Evolutionary conservation across 1,284 basidiomycete genomes (phyloP).

Genomic region (Farysia itapuensis): DNA sequence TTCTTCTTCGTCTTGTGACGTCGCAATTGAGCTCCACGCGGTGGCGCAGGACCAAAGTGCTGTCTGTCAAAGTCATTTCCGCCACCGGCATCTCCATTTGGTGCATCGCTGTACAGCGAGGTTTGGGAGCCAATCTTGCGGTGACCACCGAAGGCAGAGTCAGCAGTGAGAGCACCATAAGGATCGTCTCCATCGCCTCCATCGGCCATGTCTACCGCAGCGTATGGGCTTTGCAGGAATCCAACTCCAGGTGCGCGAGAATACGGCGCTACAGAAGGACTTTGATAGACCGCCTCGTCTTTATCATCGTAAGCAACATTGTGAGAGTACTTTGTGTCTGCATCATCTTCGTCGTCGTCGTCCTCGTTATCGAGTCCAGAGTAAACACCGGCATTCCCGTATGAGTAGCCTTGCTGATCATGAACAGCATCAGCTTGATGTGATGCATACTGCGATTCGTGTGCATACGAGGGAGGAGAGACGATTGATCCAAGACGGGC

Average conservation of each 20-base stretch:
- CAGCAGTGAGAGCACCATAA: constrained; percentile 14
- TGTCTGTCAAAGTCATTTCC: constrained; percentile 40
- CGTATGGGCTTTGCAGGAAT: constrained; percentile 22
- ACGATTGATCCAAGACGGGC: neutral
- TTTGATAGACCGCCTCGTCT: constrained; percentile 1
- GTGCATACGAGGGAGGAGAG: neutral
- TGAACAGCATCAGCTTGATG: no score
- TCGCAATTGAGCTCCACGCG: constrained; percentile 51
- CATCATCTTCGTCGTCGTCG: constrained; percentile 23
- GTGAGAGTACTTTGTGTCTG: constrained; percentile 26
- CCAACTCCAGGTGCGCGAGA: constrained; percentile 5
- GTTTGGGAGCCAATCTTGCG: neutral
- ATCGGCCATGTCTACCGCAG: constrained; percentile 4
- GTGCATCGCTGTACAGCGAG: constrained; percentile 3
- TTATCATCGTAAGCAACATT: constrained; percentile 30
- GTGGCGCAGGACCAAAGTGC: constrained; percentile 56
- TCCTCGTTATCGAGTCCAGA: constrained; percentile 14
- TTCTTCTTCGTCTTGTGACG: constrained; percentile 61
- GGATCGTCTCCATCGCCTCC: constrained; percentile 13
- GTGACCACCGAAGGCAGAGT: constrained; percentile 11
- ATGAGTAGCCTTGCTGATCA: neutral
- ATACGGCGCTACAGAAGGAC: constrained; percentile 5
- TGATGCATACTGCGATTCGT: no score
- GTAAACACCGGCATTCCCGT: constrained; percentile 13
- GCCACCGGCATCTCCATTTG: neutral